Evolutionary conservation across 345 rosid species (phyloP).

Genomic region (Carallia brachiata): DNA sequence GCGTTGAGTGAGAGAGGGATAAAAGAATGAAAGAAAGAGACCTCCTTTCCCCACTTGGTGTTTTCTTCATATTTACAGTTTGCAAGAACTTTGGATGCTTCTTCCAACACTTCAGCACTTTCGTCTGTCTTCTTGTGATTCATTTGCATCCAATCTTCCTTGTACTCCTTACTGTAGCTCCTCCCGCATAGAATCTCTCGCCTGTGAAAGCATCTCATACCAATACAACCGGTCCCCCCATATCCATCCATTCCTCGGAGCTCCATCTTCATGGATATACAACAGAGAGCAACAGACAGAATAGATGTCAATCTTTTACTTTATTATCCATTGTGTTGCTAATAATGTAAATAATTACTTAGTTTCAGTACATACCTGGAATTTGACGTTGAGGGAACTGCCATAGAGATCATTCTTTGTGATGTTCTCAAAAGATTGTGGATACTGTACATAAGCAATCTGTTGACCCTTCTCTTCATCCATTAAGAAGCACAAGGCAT

Average conservation of each 20-base stretch:
- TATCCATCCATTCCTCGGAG: constrained; percentile 29
- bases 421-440: constrained; percentile 50
- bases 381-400: background rate
- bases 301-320: background rate
- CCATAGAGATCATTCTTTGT: constrained; percentile 59
- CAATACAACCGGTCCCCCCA: constrained; percentile 32
- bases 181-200: constrained; percentile 31
- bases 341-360: background rate
- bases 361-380: background rate
- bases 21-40: background rate
- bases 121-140: background rate
- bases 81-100: constrained; percentile 27
- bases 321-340: background rate
- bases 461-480: constrained; percentile 60
- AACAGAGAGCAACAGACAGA: background rate
- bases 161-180: constrained; percentile 12
- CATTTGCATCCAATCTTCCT: background rate
- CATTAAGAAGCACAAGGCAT: constrained; percentile 63
- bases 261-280: constrained; percentile 21
- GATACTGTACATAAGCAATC: constrained; percentile 70
- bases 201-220: constrained; percentile 40
- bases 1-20: background rate
- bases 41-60: constrained; percentile 36
- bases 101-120: constrained; percentile 16
- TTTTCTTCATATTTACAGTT: constrained; percentile 28